phyloP scores from a whole-genome alignment of 2,329 filamentous ascomycete species.

The Colletotrichum sansevieriae region DNA sequence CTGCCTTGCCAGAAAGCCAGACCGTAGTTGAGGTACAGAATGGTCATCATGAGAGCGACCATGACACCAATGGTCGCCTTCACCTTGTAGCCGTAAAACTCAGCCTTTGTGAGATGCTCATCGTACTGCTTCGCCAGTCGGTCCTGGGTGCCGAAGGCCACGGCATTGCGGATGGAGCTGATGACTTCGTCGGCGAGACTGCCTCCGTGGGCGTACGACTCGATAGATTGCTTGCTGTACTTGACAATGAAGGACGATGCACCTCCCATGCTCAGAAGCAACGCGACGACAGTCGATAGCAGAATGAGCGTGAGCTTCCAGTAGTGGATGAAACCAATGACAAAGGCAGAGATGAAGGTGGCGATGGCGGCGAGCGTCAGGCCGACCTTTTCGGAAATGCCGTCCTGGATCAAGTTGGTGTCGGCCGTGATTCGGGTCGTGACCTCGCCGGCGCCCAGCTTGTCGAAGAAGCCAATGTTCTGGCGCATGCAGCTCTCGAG shows the following conservation, averaged over 20 bases:
- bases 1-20: constrained; percentile 92
- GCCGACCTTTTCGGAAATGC: constrained; percentile 90
- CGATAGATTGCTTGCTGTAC: constrained; percentile 82
- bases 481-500: constrained; percentile 86
- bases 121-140: constrained; percentile 92
- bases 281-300: constrained; percentile 82
- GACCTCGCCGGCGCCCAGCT: constrained; percentile 91
- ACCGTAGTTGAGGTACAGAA: constrained; percentile 89
- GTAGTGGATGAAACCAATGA: constrained; percentile 91
- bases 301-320: constrained; percentile 96
- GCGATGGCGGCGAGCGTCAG: constrained; percentile 81
- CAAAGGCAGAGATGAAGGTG: constrained; percentile 88
- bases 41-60: constrained; percentile 85
- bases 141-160: constrained; percentile 93
- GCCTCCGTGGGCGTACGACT: constrained; percentile 86
- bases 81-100: constrained; percentile 80
- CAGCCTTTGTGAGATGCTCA: constrained; percentile 77
- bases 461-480: constrained; percentile 94
- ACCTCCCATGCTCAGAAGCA: constrained; percentile 81
- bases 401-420: constrained; percentile 93
- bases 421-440: constrained; percentile 95
- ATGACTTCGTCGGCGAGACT: constrained; percentile 94
- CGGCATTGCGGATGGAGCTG: constrained; percentile 91
- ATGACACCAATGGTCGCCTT: constrained; percentile 81
- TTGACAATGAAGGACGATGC: constrained; percentile 82